Conservation (phyloP, 73 alveolate genomes). For the Paramecium primaurelia region DNA sequence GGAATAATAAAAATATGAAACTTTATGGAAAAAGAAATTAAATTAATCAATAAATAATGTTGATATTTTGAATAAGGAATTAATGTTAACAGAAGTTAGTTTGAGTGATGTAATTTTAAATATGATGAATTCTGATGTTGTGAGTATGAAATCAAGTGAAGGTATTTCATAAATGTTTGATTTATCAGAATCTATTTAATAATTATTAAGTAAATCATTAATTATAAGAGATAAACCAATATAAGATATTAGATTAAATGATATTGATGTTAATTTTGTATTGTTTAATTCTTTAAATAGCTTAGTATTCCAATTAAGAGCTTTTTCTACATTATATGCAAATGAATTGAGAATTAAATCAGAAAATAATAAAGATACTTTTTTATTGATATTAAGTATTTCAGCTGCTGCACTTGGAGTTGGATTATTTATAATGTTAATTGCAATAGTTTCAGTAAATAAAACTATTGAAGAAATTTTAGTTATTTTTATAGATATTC, state of each 20-base stretch:
- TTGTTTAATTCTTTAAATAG: not conserved
- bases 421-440: not conserved
- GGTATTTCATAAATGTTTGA: not conserved
- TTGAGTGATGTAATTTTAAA: not conserved
- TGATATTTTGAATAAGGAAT: not conserved
- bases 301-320: not conserved
- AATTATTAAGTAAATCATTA: constrained; percentile 4
- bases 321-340: not conserved
- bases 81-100: not conserved
- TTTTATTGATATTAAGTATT: not conserved
- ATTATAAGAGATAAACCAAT: not conserved
- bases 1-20: not conserved
- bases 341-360: not conserved
- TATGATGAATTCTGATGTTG: not conserved
- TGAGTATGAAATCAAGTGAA: not conserved
- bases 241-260: not conserved
- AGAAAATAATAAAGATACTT: not conserved
- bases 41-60: not conserved
- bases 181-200: not conserved
- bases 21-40: not conserved
- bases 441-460: not conserved
- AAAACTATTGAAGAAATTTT: constrained; percentile 26
- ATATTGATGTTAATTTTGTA: not conserved
- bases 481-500: constrained; percentile 35
- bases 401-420: constrained; percentile 2